Evolutionary conservation across 2,329 filamentous ascomycete species (phyloP).

Genomic region (Trichoderma guizhouense): DNA sequence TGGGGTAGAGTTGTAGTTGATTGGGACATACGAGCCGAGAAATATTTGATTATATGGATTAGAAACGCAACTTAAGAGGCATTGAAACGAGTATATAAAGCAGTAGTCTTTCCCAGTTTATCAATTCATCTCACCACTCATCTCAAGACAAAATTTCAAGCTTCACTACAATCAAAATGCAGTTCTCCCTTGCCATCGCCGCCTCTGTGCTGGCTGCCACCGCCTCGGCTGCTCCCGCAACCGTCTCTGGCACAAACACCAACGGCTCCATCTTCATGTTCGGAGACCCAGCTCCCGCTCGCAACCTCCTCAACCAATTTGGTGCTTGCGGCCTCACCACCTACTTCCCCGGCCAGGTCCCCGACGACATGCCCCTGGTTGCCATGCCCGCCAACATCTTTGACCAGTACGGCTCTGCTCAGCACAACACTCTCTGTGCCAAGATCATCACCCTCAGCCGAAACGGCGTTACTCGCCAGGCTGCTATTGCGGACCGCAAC

Average conservation of each 20-base stretch:
- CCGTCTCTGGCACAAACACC: not conserved
- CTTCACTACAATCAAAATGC: conserved; percentile 4
- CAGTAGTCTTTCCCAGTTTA: not conserved
- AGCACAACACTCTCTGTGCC: conserved; percentile 16
- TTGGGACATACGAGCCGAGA: not conserved
- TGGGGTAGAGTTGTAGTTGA: not conserved
- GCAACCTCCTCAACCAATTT: not conserved
- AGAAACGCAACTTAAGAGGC: not conserved
- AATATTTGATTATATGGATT: not conserved
- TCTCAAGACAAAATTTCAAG: not conserved
- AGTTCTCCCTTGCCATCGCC: conserved; percentile 12
- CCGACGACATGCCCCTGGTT: conserved; percentile 1
- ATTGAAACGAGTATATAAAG: not conserved
- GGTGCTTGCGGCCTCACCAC: conserved; percentile 20
- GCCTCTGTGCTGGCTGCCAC: conserved; percentile 14
- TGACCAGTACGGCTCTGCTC: conserved; percentile 13
- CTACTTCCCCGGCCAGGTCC: conserved; percentile 9
- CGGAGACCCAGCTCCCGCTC: conserved; percentile 9
- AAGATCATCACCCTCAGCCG: conserved; percentile 17
- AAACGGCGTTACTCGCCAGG: conserved; percentile 17
- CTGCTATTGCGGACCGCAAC: conserved; percentile 18
- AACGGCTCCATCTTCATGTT: conserved; percentile 17
- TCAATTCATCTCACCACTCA: not conserved
- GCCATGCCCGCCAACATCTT: conserved; percentile 16
- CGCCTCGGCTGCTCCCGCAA: conserved; percentile 7